Evolutionary conservation across 176 grass and related monocot genomes (phyloP), one percentile per base, ranked within the genome.

Genomic region (Canna indica): DNA sequence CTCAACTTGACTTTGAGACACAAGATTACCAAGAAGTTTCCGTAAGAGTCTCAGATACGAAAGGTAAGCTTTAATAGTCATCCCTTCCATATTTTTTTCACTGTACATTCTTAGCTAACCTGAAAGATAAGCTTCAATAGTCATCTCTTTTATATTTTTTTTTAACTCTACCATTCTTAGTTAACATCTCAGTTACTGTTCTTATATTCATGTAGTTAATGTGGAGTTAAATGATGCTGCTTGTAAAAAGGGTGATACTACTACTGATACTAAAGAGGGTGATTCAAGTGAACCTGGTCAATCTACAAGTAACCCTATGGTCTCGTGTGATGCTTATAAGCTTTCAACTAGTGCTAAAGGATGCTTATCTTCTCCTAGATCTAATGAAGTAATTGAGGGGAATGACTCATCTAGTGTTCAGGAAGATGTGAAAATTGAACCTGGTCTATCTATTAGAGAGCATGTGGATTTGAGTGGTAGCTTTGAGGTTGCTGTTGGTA

Each of bases 391-490:
- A 58, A 58, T 58, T 58, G 26, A 25, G n/a, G 25, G 11, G 22
- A 58, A 58, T 18, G 53, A 58, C 26, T 58, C 53, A 26, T 90
- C 85, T 47, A 83, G 47, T 67, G 73, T 81, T 75, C 82, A 91
- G 15, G 91, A 91, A 82, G 88, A 91, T 76, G 36, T 96, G 36
- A 82, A 82, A 58, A 26, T 18, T 58, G 53, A 58, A n/a, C 25
- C 53, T 26, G 53, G 53, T 58, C n/a, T 25, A 63, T 63, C 59
- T 18, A 63, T 63, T n/a, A 63, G 25, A 26, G 33, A 20, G 8
- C 80, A 87, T 71, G 87, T 91, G 68, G 86, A 85, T 75, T 64
- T 91, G 77, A 91, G 80, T 20, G 81, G 87, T 71, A 84, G 76
- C 47, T 84, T 87, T 70, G 84, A 73, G 67, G 69, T 87, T 75